phyloP scores from a whole-genome alignment of 306 rosid species.

The Styphnolobium japonicum region DNA sequence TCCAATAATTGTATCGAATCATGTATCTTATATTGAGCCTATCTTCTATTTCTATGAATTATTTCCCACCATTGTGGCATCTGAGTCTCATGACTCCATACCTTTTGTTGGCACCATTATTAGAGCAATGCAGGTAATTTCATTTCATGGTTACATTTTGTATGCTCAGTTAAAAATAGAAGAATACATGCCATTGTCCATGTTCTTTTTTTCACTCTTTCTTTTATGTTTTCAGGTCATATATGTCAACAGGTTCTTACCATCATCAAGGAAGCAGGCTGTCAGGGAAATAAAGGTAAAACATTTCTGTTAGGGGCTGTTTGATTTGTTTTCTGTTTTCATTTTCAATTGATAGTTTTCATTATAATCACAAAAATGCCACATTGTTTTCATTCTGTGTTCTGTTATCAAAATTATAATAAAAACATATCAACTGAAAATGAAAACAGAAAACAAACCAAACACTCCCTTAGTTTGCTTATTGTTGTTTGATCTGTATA shows the following conservation, averaged over 20 bases:
- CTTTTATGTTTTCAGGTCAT: slow-evolving; percentile 64
- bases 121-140: slow-evolving; percentile 96
- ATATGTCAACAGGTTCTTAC: slow-evolving; percentile 79
- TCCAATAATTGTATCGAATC: slow-evolving; percentile 92
- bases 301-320: slow-evolving; percentile 62
- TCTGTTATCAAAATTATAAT: too few relatives aligned
- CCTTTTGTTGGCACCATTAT: slow-evolving; percentile 95
- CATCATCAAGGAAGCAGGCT: slow-evolving; percentile 78
- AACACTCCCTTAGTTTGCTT: too few relatives aligned
- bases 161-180: not conserved
- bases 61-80: slow-evolving; percentile 88
- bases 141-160: slow-evolving; percentile 19
- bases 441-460: too few relatives aligned
- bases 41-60: slow-evolving; percentile 94
- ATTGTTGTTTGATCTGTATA: slow-evolving; percentile 17
- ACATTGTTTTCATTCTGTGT: too few relatives aligned
- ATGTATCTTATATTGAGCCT: slow-evolving; percentile 89
- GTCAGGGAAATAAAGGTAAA: slow-evolving; percentile 92
- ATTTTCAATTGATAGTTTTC: too few relatives aligned
- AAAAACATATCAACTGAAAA: too few relatives aligned
- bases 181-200: not conserved
- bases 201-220: not conserved
- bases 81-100: slow-evolving; percentile 92
- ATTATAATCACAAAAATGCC: too few relatives aligned
- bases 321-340: too few relatives aligned